Percentiles rank a stretch among this genome's conserved stretches.
phyloP scores from a whole-genome alignment of 2,329 filamentous ascomycete species.

The Uncinocarpus reesii region DNA sequence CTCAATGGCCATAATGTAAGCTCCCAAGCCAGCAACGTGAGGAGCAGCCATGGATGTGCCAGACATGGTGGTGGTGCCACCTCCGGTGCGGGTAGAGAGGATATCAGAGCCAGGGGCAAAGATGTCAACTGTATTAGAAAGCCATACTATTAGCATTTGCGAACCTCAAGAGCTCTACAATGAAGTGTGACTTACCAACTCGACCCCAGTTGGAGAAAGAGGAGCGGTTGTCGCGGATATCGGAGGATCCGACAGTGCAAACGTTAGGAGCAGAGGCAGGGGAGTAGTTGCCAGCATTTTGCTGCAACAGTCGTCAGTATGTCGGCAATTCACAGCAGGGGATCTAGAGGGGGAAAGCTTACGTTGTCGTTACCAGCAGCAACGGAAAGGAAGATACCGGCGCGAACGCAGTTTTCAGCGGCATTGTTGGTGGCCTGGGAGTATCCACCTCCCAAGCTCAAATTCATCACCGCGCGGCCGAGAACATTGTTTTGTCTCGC shows the following conservation, averaged over 20 bases:
- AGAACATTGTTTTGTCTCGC: constrained; percentile 24
- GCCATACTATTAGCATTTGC: not conserved
- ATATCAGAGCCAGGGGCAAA: constrained; percentile 48
- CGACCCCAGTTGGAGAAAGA: constrained; percentile 35
- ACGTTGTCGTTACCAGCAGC: constrained; percentile 34
- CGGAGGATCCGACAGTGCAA: constrained; percentile 36
- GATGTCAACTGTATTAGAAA: constrained; percentile 37
- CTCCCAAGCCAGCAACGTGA: constrained; percentile 45
- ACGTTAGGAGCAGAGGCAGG: constrained; percentile 33
- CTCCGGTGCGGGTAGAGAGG: constrained; percentile 41
- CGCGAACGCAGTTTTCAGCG: constrained; percentile 27
- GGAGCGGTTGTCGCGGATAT: constrained; percentile 27
- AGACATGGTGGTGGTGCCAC: constrained; percentile 38
- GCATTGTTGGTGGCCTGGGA: constrained; percentile 33
- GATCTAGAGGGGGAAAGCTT: constrained; percentile 7
- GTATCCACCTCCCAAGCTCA: constrained; percentile 30
- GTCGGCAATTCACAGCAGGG: not conserved
- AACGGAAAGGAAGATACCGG: constrained; percentile 35
- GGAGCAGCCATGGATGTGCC: constrained; percentile 33
- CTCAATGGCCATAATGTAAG: constrained; percentile 45
- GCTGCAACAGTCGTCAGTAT: constrained; percentile 14
- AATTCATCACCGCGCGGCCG: constrained; percentile 28
- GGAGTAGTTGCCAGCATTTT: constrained; percentile 27
- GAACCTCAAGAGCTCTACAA: not conserved
- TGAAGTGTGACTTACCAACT: constrained; percentile 24